phyloP scores from a whole-genome alignment of 441 rosid species.

The Eugenia klotzschiana region DNA sequence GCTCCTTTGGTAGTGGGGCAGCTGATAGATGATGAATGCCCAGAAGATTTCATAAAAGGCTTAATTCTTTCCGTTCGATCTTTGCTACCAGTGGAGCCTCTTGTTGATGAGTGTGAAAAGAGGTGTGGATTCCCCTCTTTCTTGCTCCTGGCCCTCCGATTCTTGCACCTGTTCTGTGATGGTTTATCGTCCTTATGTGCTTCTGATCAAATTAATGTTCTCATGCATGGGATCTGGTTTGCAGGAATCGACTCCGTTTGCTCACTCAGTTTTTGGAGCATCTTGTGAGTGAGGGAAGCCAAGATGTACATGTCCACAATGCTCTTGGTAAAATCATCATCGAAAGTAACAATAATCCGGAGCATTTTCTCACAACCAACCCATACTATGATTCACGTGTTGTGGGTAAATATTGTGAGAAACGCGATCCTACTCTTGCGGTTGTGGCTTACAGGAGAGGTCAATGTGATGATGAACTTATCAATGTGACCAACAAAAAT shows the following conservation, averaged over 20 bases:
- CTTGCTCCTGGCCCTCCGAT: not conserved
- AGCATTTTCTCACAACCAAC: constrained; percentile 5
- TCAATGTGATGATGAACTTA: constrained; percentile 95
- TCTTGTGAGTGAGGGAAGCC: constrained; percentile 99
- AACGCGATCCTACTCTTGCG: constrained; percentile 98
- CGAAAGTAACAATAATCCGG: constrained; percentile 93
- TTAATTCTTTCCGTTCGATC: constrained; percentile 95
- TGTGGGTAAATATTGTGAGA: constrained; percentile 75
- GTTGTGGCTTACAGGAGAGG: constrained; percentile 98
- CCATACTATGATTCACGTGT: constrained; percentile 5
- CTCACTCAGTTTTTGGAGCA: constrained; percentile 99
- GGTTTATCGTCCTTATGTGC: not conserved
- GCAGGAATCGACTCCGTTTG: constrained; percentile 94
- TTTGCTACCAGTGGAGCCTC: constrained; percentile 7
- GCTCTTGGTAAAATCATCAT: constrained; percentile 98
- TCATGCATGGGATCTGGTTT: constrained; percentile 3
- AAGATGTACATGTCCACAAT: constrained; percentile 98
- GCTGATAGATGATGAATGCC: constrained; percentile 88
- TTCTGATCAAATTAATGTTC: constrained; percentile 2
- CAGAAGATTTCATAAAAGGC: constrained; percentile 88
- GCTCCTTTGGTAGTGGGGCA: constrained; percentile 94
- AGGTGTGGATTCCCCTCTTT: not conserved
- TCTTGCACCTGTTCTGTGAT: not conserved
- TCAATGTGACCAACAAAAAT: constrained; percentile 91
- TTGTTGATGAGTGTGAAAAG: constrained; percentile 1